Percentiles rank a stretch among this genome's conserved stretches.
Conservation (phyloP, 2,329 filamentous ascomycete species). For the Diaporthe ampelina region DNA sequence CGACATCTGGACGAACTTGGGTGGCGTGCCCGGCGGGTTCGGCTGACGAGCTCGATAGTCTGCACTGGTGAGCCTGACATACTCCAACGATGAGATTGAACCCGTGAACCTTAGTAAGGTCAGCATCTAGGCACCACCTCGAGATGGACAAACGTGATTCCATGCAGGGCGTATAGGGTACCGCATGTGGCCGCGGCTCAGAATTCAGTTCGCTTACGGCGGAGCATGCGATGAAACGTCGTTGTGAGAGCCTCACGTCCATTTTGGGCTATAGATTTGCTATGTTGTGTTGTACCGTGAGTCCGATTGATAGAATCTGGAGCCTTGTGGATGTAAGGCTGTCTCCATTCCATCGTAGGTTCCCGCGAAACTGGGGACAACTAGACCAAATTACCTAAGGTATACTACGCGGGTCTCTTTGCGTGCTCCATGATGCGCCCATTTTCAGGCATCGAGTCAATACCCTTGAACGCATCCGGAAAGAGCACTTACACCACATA, state of each 20-base stretch:
- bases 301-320: not conserved
- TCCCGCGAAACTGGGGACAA: not conserved
- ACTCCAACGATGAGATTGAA: not conserved
- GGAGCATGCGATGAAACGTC: not conserved
- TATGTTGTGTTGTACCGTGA: not conserved
- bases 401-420: not conserved
- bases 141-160: not conserved
- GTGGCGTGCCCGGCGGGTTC: not conserved
- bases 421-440: constrained; percentile 15
- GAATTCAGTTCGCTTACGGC: not conserved
- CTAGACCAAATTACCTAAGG: constrained; percentile 9
- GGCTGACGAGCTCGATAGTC: not conserved
- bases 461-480: not conserved
- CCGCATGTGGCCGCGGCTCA: not conserved
- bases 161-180: not conserved
- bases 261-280: not conserved
- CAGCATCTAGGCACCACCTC: not conserved
- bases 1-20: not conserved
- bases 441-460: not conserved
- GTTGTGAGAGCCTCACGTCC: constrained; percentile 1
- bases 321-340: not conserved
- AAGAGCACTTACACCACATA: not conserved
- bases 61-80: not conserved
- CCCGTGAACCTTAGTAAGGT: not conserved
- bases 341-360: not conserved